Percentiles rank a stretch among this genome's conserved stretches.
phyloP scores from a whole-genome alignment of 2,329 filamentous ascomycete species.

The Penicillium sp. region DNA sequence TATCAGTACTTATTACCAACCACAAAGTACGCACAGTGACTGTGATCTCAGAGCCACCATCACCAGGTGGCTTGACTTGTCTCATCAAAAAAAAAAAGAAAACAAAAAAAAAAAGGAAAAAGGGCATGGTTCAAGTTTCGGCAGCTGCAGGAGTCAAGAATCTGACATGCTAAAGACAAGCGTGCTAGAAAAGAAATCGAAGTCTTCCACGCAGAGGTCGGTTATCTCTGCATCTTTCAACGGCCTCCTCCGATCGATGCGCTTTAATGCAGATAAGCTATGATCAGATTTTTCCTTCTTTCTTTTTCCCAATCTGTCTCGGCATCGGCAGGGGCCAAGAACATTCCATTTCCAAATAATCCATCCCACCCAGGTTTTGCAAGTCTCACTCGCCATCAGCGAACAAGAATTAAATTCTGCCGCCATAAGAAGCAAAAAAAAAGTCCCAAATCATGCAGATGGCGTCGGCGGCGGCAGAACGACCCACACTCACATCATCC shows the following conservation, averaged over 20 bases:
- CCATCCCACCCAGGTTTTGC: not conserved
- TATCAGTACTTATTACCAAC: not conserved
- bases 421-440: constrained; percentile 12
- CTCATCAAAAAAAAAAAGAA: not conserved
- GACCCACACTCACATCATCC: constrained; percentile 7
- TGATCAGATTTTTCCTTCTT: not conserved
- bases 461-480: not conserved
- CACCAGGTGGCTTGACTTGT: not conserved
- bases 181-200: constrained; percentile 14
- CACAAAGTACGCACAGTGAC: not conserved
- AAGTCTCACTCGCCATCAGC: not conserved
- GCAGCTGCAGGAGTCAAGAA: constrained; percentile 3
- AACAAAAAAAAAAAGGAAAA: not conserved
- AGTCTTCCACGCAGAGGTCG: constrained; percentile 7
- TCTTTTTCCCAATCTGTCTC: not conserved
- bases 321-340: not conserved
- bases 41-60: not conserved
- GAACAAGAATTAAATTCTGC: constrained; percentile 9
- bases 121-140: no score
- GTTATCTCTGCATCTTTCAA: constrained; percentile 8
- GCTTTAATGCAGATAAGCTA: not conserved
- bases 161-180: constrained; percentile 14
- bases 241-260: constrained; percentile 12
- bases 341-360: not conserved
- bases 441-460: not conserved